These are phyloP conservation scores for Heterobasidion irregulare DNA, from an alignment of 1,284 basidiomycete genomes.

Conservation along the genomic window DNA sequence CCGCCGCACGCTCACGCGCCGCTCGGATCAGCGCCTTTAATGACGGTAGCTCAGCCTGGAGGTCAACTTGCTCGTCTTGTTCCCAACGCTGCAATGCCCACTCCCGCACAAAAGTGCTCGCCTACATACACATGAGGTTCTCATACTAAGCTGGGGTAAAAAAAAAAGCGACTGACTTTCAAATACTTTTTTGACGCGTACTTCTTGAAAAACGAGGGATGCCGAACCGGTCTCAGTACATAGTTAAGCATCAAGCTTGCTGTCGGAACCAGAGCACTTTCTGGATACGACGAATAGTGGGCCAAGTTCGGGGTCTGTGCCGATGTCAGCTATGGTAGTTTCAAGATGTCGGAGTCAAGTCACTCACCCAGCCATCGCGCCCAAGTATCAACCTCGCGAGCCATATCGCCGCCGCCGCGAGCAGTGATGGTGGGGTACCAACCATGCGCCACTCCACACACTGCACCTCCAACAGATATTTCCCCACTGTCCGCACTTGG, in stretches of 20 bases:
- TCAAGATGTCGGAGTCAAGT: not conserved
- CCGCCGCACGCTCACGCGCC: slow-evolving; percentile 20
- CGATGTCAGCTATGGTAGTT: not conserved
- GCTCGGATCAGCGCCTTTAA: slow-evolving; percentile 44
- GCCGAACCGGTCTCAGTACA: slow-evolving; percentile 65
- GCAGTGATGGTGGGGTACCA: slow-evolving; percentile 71
- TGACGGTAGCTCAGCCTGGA: slow-evolving; percentile 40
- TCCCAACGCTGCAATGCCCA: slow-evolving; percentile 60
- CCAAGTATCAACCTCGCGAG: slow-evolving; percentile 83
- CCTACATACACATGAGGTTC: slow-evolving; percentile 24
- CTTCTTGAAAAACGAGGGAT: slow-evolving; percentile 78
- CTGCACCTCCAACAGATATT: slow-evolving; percentile 89
- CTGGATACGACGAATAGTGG: slow-evolving; percentile 88
- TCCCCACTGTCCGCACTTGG: slow-evolving; percentile 85
- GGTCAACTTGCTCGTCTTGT: slow-evolving; percentile 42
- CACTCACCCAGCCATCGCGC: slow-evolving; percentile 77
- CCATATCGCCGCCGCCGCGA: slow-evolving; percentile 90
- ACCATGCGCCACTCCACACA: slow-evolving; percentile 85
- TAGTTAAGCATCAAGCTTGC: slow-evolving; percentile 95
- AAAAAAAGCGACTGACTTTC: slow-evolving; percentile 45
- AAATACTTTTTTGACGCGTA: slow-evolving; percentile 82
- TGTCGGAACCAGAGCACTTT: slow-evolving; percentile 77
- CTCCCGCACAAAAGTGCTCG: slow-evolving; percentile 49
- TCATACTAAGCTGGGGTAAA: not conserved
- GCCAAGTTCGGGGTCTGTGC: slow-evolving; percentile 76